phyloP scores from a whole-genome alignment of 2,329 filamentous ascomycete genomes.

The Penicillium olsonii region DNA sequence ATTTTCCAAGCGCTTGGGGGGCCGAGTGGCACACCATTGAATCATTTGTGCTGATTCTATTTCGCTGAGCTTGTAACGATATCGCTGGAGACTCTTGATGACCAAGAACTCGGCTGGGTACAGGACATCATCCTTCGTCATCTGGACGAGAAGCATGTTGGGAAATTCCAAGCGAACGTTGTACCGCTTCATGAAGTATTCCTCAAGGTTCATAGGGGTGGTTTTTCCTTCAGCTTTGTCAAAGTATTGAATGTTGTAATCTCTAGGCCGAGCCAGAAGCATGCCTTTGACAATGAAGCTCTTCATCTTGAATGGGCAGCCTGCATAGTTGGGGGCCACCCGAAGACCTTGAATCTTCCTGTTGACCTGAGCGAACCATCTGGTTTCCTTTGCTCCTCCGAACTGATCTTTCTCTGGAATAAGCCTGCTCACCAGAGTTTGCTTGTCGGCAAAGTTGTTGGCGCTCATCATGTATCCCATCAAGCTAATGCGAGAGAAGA shows the following conservation, averaged over 20 bases:
- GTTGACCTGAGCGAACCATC: background rate
- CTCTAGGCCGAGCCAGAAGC: conserved; percentile 42
- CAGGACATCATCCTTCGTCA: conserved; percentile 52
- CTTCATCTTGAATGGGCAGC: conserved; percentile 36
- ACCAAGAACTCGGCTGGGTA: conserved; percentile 60
- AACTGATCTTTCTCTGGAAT: conserved; percentile 24
- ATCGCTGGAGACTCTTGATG: conserved; percentile 58
- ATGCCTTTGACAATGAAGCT: conserved; percentile 56
- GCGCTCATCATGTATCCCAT: conserved; percentile 38
- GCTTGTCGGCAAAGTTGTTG: conserved; percentile 32
- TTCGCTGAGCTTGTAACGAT: conserved; percentile 60
- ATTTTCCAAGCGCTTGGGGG: conserved; percentile 64
- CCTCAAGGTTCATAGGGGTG: conserved; percentile 59
- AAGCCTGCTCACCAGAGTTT: conserved; percentile 30
- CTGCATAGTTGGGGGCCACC: conserved; percentile 40
- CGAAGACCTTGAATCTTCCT: conserved; percentile 37
- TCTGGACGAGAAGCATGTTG: conserved; percentile 58
- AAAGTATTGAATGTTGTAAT: conserved; percentile 45
- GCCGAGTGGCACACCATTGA: conserved; percentile 82
- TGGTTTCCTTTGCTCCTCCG: conserved; percentile 27
- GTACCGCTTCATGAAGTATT: conserved; percentile 59
- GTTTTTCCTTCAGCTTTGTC: conserved; percentile 41
- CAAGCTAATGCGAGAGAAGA: conserved; percentile 64
- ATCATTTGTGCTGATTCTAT: conserved; percentile 82
- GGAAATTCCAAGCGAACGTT: conserved; percentile 47